Percentiles rank a stretch among this genome's conserved stretches.
phyloP scores from a whole-genome alignment of 2,329 filamentous ascomycete genomes.

The Stagonosporopsis chrysanthemi region DNA sequence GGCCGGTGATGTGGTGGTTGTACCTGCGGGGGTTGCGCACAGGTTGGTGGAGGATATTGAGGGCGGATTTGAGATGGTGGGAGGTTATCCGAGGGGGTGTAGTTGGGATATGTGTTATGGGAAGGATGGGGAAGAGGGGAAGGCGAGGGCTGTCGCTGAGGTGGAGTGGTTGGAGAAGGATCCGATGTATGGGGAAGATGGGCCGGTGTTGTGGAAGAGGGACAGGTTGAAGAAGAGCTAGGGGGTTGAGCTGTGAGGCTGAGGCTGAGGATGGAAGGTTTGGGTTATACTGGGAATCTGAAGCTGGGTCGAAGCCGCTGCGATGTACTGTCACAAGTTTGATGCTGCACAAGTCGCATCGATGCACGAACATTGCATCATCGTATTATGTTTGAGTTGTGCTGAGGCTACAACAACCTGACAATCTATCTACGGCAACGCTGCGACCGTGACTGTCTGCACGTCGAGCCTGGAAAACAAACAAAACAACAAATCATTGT shows the following conservation, averaged over 20 bases:
- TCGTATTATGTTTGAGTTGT: neutral
- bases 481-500: slow-evolving; percentile 5
- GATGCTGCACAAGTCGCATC: neutral
- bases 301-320: neutral
- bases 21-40: slow-evolving; percentile 72
- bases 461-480: neutral
- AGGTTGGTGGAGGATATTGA: slow-evolving; percentile 65
- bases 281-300: neutral
- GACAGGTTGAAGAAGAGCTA: slow-evolving; percentile 26
- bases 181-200: slow-evolving; percentile 56
- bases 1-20: slow-evolving; percentile 68
- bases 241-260: neutral
- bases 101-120: slow-evolving; percentile 77
- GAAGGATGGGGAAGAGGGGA: slow-evolving; percentile 61
- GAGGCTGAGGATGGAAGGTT: neutral
- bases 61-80: slow-evolving; percentile 70
- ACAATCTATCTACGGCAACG: neutral
- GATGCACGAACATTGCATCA: neutral
- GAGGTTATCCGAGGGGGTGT: slow-evolving; percentile 65
- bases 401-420: neutral
- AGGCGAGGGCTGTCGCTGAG: slow-evolving; percentile 57
- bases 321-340: neutral
- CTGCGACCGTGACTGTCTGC: neutral
- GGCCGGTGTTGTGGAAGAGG: slow-evolving; percentile 33
- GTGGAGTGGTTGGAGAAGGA: slow-evolving; percentile 67